A percentile compares a stretch with the other conserved stretches of the same genome.
Evolutionary conservation across 2,329 filamentous ascomycete genomes (phyloP).

Genomic region (Ophiostoma sp.): DNA sequence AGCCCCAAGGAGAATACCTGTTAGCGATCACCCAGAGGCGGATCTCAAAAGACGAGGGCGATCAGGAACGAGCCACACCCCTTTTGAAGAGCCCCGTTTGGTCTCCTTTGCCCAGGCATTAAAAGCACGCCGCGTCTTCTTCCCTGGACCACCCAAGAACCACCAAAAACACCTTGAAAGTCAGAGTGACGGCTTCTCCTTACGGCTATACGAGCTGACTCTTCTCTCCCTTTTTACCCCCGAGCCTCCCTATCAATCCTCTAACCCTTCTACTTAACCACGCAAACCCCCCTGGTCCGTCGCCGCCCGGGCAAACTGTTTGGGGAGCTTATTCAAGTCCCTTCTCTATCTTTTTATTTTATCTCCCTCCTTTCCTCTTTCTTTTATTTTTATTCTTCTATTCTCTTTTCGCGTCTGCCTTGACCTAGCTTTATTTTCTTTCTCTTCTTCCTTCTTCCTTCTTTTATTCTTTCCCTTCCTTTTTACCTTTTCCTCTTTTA

Average conservation of each 20-base stretch:
- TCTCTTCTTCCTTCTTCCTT: neutral
- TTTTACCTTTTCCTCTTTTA: neutral
- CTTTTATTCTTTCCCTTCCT: neutral
- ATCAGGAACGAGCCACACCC: slow-evolving; percentile 16
- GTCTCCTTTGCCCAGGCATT: neutral
- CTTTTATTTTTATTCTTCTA: neutral
- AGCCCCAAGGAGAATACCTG: neutral
- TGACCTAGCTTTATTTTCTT: neutral
- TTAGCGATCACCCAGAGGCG: neutral
- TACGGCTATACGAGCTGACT: slow-evolving; percentile 7
- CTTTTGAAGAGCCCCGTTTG: neutral
- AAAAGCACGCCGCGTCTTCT: neutral
- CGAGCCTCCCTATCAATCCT: neutral
- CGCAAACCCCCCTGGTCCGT: neutral
- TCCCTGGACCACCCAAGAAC: neutral
- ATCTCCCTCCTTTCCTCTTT: neutral
- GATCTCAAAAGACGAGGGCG: slow-evolving; percentile 12
- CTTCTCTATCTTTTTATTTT: neutral
- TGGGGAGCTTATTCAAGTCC: slow-evolving; percentile 8
- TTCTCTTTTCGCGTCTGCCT: neutral
- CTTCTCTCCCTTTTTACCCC: neutral
- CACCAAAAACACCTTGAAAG: neutral
- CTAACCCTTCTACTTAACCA: neutral
- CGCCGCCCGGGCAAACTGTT: neutral
- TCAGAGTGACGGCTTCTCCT: neutral